Evolutionary conservation across 768 basidiomycete species (phyloP).

Genomic region (Porphyrellus cyaneotinctus): DNA sequence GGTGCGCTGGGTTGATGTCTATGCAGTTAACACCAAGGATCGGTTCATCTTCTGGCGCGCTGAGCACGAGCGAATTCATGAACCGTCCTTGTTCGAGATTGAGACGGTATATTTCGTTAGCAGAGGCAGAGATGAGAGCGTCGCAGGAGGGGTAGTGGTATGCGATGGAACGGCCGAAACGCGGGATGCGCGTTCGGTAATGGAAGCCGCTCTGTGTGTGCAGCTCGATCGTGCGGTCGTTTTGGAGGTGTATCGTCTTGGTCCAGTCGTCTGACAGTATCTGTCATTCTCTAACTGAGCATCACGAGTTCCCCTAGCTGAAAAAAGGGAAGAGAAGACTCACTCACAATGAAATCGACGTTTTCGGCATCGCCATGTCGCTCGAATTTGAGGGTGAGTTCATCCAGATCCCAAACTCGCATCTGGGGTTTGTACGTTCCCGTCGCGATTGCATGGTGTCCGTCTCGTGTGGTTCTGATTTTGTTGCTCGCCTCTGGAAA

Average conservation of each 20-base stretch:
- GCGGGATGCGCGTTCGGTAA: constrained; percentile 90
- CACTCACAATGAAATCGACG: constrained; percentile 94
- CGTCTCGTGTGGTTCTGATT: constrained; percentile 87
- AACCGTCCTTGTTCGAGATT: constrained; percentile 96
- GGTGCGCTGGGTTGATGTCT: constrained; percentile 92
- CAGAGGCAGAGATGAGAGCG: constrained; percentile 78
- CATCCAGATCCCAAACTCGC: constrained; percentile 90
- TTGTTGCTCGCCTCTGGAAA: constrained; percentile 95
- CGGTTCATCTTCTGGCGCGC: constrained; percentile 45
- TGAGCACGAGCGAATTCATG: constrained; percentile 71
- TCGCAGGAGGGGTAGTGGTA: constrained; percentile 96
- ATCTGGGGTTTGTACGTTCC: constrained; percentile 98
- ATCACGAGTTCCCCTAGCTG: not conserved
- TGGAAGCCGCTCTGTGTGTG: constrained; percentile 94
- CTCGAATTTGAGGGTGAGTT: constrained; percentile 92
- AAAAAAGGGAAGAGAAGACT: constrained; percentile 29
- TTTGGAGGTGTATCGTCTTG: constrained; percentile 94
- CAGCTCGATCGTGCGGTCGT: constrained; percentile 89
- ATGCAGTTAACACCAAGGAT: constrained; percentile 85
- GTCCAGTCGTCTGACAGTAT: constrained; percentile 98
- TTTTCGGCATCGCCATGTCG: constrained; percentile 95
- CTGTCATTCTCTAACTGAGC: constrained; percentile 37
- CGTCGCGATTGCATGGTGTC: constrained; percentile 88
- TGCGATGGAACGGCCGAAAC: constrained; percentile 85
- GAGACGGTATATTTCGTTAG: constrained; percentile 85